phyloP scores from a whole-genome alignment of 106 monocot genomes.

The Vanilla planifolia region DNA sequence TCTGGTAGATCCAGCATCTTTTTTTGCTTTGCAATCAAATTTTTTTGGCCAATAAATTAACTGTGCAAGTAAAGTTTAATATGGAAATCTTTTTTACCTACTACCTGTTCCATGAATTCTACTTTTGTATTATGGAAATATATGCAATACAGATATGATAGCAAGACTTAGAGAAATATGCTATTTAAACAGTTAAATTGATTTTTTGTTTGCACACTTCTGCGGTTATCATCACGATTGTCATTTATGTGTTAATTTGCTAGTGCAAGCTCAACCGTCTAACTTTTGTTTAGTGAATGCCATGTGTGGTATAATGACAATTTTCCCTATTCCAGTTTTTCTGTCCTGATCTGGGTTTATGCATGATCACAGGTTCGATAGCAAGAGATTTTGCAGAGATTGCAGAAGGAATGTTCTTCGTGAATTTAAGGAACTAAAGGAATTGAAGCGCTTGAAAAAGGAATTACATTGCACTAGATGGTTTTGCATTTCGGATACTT shows the following conservation, averaged over 20 bases:
- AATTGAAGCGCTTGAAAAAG: constrained; percentile 64
- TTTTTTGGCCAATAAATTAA: not conserved
- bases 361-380: constrained; percentile 53
- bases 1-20: not conserved
- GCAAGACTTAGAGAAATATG: not conserved
- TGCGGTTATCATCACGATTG: not conserved
- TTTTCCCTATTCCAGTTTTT: not conserved
- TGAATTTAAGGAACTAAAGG: constrained; percentile 78
- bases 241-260: no score
- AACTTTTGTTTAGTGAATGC: not conserved
- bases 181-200: not conserved
- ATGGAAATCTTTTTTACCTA: not conserved
- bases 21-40: not conserved
- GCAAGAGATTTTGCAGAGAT: constrained; percentile 84
- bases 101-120: not conserved
- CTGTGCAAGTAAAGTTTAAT: not conserved
- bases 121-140: not conserved
- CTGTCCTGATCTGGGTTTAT: not conserved
- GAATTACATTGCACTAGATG: constrained; percentile 57
- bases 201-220: not conserved
- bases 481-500: constrained; percentile 68
- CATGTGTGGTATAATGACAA: not conserved
- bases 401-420: constrained; percentile 68
- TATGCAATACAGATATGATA: not conserved
- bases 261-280: not conserved